A percentile compares a stretch with the other conserved stretches of the same genome.
phyloP scores from a whole-genome alignment of 2,329 filamentous ascomycete genomes.

The Taxawa tesnikishii region DNA sequence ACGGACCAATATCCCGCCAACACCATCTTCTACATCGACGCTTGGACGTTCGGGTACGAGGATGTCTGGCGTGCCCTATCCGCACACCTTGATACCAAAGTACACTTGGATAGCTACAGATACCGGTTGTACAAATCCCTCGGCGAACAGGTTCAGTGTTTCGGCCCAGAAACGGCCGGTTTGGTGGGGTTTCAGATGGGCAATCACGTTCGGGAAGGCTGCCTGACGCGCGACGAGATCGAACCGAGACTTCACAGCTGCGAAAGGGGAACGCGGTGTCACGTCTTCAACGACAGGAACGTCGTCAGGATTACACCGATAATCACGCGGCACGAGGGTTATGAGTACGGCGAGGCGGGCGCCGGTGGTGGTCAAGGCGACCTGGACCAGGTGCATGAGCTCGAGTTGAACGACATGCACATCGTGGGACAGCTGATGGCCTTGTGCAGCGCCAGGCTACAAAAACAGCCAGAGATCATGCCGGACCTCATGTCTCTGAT shows the following conservation, averaged over 20 bases:
- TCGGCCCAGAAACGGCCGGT: conserved; percentile 50
- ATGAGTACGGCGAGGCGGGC: conserved; percentile 59
- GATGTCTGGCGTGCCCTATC: conserved; percentile 81
- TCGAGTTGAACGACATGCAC: conserved; percentile 42
- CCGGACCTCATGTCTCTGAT: conserved; percentile 24
- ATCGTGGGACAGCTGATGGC: conserved; percentile 41
- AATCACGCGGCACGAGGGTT: conserved; percentile 50
- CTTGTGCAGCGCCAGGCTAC: conserved; percentile 32
- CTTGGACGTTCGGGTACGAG: conserved; percentile 91
- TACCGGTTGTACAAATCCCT: conserved; percentile 56
- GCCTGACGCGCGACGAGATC: conserved; percentile 50
- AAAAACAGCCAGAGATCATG: conserved; percentile 20
- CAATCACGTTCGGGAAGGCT: conserved; percentile 58
- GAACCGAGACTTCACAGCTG: conserved; percentile 70
- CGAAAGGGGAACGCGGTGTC: conserved; percentile 57
- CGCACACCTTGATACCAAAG: conserved; percentile 52
- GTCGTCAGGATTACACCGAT: conserved; percentile 72
- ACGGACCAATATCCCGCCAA: conserved; percentile 42
- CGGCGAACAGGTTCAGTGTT: conserved; percentile 27
- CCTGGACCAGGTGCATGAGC: conserved; percentile 53
- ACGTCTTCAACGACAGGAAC: conserved; percentile 32
- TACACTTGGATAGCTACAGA: conserved; percentile 79
- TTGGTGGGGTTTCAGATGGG: conserved; percentile 65
- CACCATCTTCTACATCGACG: conserved; percentile 72
- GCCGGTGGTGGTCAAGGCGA: conserved; percentile 71